These are phyloP conservation scores for Trametes elegans DNA, from an alignment of 768 basidiomycete species.

Conservation along the genomic window DNA sequence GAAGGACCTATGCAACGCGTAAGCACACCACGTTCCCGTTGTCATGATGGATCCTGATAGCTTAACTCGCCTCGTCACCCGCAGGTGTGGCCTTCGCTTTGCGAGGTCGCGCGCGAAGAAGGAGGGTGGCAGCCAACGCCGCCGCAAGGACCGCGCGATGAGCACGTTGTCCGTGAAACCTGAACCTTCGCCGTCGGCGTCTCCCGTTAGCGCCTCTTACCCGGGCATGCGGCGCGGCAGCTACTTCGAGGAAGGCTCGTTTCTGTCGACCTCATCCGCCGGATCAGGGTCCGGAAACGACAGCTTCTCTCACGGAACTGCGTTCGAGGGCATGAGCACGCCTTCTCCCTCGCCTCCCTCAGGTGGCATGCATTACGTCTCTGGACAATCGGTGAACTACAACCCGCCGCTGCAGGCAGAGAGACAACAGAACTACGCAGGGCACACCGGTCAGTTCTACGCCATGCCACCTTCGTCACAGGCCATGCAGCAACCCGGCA, in stretches of 20 bases:
- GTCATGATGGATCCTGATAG: constrained; percentile 14
- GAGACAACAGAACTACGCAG: constrained; percentile 12
- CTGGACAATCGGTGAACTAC: constrained; percentile 27
- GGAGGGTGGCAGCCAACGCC: constrained; percentile 63
- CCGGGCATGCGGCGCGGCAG: constrained; percentile 44
- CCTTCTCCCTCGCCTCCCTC: constrained; percentile 69
- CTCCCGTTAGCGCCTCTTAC: constrained; percentile 44
- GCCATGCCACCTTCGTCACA: constrained; percentile 22
- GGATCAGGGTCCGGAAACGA: constrained; percentile 61
- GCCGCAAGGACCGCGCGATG: constrained; percentile 60
- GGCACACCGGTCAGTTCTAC: constrained; percentile 20
- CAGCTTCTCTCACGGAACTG: constrained; percentile 40
- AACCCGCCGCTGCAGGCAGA: constrained; percentile 24
- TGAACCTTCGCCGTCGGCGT: constrained; percentile 28
- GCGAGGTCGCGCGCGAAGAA: constrained; percentile 89
- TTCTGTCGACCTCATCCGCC: constrained; percentile 44
- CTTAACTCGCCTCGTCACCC: constrained; percentile 18
- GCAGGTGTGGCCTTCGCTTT: constrained; percentile 80
- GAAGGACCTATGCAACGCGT: constrained; percentile 93
- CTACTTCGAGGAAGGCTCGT: constrained; percentile 48
- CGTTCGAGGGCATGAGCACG: constrained; percentile 41
- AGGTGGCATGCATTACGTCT: constrained; percentile 54
- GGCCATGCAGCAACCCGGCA: constrained; percentile 13
- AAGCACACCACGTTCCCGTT: constrained; percentile 37
- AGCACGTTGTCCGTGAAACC: constrained; percentile 27